Evolutionary conservation across 345 rosid species (phyloP).

Genomic region (Pugionium dolabratum): DNA sequence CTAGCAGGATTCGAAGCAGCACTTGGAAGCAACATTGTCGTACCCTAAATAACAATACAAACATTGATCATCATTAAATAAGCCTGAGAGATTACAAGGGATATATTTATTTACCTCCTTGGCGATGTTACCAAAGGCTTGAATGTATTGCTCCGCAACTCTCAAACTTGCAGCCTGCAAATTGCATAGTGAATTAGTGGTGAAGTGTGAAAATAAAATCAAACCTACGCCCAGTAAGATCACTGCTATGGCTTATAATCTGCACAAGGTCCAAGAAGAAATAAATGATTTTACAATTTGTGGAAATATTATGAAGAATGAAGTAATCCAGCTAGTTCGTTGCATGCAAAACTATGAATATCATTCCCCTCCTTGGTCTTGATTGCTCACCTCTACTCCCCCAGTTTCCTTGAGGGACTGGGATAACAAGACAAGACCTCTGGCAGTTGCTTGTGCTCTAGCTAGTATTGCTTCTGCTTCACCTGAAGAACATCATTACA

Average conservation of each 20-base stretch:
- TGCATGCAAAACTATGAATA: not conserved
- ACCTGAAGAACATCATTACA: conserved; percentile 50
- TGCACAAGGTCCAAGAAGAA: conserved; percentile 2
- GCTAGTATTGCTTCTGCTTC: conserved; percentile 93
- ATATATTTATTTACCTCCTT: conserved; percentile 58
- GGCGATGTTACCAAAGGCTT: conserved; percentile 89
- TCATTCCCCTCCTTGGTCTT: not conserved
- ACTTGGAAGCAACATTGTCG: conserved; percentile 89
- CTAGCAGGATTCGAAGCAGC: conserved; percentile 64
- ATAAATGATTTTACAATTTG: not conserved
- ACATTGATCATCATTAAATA: not conserved
- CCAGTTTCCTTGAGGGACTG: conserved; percentile 72
- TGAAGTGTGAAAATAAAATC: not conserved
- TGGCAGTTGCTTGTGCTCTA: conserved; percentile 82
- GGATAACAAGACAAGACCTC: conserved; percentile 71
- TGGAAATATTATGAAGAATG: conserved; percentile 19
- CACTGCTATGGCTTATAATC: conserved; percentile 2
- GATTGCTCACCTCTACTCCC: conserved; percentile 75
- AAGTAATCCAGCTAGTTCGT: conserved; percentile 24
- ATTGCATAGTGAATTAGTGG: conserved; percentile 15
- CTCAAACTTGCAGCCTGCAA: conserved; percentile 85
- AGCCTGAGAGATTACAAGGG: not conserved
- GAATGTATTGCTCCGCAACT: conserved; percentile 81
- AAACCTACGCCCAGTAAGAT: too few relatives aligned
- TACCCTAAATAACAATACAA: conserved; percentile 49